Evolutionary conservation across 1,139 yeast species (phyloP).

Genomic region (Trichomonascaceae sp.): DNA sequence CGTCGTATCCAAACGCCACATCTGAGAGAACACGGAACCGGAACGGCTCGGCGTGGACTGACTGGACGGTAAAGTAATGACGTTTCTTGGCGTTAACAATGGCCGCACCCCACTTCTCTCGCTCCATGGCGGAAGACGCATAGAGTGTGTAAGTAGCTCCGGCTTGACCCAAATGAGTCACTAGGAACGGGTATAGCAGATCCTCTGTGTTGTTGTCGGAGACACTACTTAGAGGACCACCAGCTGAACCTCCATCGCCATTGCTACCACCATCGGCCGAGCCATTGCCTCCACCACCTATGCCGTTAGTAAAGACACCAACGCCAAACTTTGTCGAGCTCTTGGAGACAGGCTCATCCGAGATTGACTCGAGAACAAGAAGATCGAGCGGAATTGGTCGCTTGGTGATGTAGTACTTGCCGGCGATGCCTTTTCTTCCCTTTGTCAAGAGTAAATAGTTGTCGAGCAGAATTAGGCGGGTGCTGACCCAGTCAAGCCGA

Average conservation of each 20-base stretch:
- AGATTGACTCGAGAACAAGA: slow-evolving; percentile 23
- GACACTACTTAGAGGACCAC: slow-evolving; percentile 11
- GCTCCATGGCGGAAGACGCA: slow-evolving; percentile 40
- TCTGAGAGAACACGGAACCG: slow-evolving; percentile 41
- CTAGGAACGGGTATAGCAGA: slow-evolving; percentile 32
- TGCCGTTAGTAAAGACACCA: slow-evolving; percentile 18
- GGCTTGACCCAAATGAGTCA: slow-evolving; percentile 36
- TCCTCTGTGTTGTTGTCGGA: slow-evolving; percentile 17
- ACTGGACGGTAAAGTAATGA: slow-evolving; percentile 32
- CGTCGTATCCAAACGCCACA: slow-evolving; percentile 53
- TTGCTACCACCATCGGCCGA: background rate
- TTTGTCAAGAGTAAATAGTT: slow-evolving; percentile 63
- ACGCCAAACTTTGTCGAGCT: slow-evolving; percentile 18
- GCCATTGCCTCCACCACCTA: slow-evolving; percentile 1
- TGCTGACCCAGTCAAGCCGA: slow-evolving; percentile 33
- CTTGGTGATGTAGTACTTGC: slow-evolving; percentile 23
- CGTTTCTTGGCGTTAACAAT: slow-evolving; percentile 44
- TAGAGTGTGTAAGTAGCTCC: slow-evolving; percentile 46
- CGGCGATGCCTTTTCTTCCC: slow-evolving; percentile 22
- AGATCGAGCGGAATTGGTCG: slow-evolving; percentile 31
- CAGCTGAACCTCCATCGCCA: background rate
- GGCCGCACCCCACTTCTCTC: slow-evolving; percentile 47
- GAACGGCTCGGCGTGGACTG: slow-evolving; percentile 41
- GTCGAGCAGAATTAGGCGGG: slow-evolving; percentile 54
- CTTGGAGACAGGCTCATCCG: slow-evolving; percentile 24